Evolutionary conservation across 2,329 filamentous ascomycete genomes (phyloP), one percentile per base, ranked within the genome.

Genomic region (Trichoderma cornu-damae): DNA sequence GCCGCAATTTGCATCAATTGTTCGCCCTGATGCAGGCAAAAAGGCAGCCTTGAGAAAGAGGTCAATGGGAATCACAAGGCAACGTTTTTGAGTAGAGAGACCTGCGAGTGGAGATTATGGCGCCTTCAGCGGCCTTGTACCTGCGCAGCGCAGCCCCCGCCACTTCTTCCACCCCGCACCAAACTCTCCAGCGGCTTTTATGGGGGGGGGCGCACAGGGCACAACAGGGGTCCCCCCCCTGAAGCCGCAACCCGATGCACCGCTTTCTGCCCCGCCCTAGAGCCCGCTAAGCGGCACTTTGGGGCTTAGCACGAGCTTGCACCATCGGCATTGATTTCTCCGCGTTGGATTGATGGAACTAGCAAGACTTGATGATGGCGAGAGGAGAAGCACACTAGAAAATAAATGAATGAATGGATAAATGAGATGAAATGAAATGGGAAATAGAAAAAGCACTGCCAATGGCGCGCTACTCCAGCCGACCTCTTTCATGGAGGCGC

Each of bases 91-190:
- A 34, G 30, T 6, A 28, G 26, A 34, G 16, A 18, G 20, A 20
- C 7, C 18, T 32, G 37, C 49, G 28, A 14, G 49, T 32, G 49
- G 49, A n/a, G 16, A n/a, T 28, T n/a, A 11, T 9, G 11, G 22
- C 14, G 18, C 20, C 34, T 28, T 20, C 34, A 50, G 47, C n/a
- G 32, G 48, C 24, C 37, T n/a, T 38, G 51, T 55, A 46, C 51
- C 51, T 55, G 51, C 51, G 51, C 51, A 26, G n/a, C 51, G 16
- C 9, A 8, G n/a, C n/a, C 6, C 12, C 40, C 51, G 40, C 51
- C 51, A 30, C 37, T 28, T 28, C 26, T 28, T 8, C n/a, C 37
- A 16, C 51, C 51, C 51, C 51, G 40, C 51, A 46, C 42, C 51
- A 26, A 26, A 34, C 50, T 35, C 32, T 16, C 24, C n/a, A 6